phyloP scores from a whole-genome alignment of 768 basidiomycete genomes.

The Leccinum uliginosum region DNA sequence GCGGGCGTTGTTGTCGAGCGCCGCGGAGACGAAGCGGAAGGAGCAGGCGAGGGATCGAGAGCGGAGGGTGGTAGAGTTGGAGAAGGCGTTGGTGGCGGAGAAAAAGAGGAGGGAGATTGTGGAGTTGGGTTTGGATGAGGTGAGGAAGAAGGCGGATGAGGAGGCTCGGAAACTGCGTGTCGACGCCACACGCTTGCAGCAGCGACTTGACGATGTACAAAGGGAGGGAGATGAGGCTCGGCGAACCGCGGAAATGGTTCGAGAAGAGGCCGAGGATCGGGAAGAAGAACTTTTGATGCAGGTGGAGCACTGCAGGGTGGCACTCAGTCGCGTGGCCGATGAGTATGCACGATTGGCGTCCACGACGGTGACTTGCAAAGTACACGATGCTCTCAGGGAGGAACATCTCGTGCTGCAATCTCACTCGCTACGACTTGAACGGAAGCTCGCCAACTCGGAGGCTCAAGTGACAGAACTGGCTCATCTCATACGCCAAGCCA shows the following conservation, averaged over 20 bases:
- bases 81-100: conserved; percentile 48
- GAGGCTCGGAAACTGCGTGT: conserved; percentile 35
- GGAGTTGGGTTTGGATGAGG: conserved; percentile 43
- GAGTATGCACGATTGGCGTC: conserved; percentile 52
- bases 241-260: conserved; percentile 28
- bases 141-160: conserved; percentile 38
- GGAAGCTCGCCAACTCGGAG: conserved; percentile 66
- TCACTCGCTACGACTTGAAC: conserved; percentile 51
- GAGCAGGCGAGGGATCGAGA: conserved; percentile 58
- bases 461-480: conserved; percentile 63
- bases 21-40: conserved; percentile 45
- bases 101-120: conserved; percentile 45
- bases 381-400: conserved; percentile 38
- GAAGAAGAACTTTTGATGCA: conserved; percentile 47
- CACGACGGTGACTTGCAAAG: conserved; percentile 35
- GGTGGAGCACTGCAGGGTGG: conserved; percentile 45
- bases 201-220: conserved; percentile 34
- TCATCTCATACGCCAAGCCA: conserved; percentile 53
- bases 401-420: conserved; percentile 38
- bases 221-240: conserved; percentile 35
- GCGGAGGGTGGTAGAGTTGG: conserved; percentile 49
- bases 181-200: conserved; percentile 33
- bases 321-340: conserved; percentile 45
- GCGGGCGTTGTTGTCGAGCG: conserved; percentile 43
- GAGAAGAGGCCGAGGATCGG: conserved; percentile 31